These are phyloP conservation scores for Brettanomyces custersianus DNA, from an alignment of 805 yeast genomes.

Conservation along the genomic window DNA sequence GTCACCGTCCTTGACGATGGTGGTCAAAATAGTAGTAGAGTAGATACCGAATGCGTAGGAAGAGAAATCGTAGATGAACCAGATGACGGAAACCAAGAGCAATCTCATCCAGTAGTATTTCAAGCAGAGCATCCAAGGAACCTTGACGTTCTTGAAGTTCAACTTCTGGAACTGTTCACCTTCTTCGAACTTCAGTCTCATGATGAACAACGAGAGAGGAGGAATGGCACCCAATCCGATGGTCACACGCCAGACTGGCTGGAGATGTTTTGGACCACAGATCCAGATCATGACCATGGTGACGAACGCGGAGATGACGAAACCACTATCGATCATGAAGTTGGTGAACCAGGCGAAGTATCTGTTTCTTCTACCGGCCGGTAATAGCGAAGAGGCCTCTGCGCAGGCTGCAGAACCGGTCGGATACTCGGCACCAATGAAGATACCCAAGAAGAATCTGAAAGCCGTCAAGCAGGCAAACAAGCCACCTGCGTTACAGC, in stretches of 20 bases:
- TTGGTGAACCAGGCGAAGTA: constrained; percentile 87
- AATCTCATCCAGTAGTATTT: constrained; percentile 84
- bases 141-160: constrained; percentile 51
- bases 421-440: constrained; percentile 93
- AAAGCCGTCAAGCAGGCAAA: constrained; percentile 77
- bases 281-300: constrained; percentile 84
- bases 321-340: constrained; percentile 79
- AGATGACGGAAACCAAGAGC: constrained; percentile 58
- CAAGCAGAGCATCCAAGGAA: constrained; percentile 62
- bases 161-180: constrained; percentile 62
- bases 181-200: constrained; percentile 71
- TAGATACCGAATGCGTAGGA: constrained; percentile 82
- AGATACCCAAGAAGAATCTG: constrained; percentile 82
- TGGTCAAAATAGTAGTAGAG: constrained; percentile 59
- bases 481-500: constrained; percentile 61
- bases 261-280: constrained; percentile 58
- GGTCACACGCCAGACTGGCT: constrained; percentile 86
- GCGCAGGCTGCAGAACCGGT: constrained; percentile 91
- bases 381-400: constrained; percentile 73
- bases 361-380: constrained; percentile 80
- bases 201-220: constrained; percentile 66
- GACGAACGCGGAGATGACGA: constrained; percentile 74
- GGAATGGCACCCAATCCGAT: constrained; percentile 87
- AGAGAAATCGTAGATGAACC: constrained; percentile 90
- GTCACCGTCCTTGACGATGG: constrained; percentile 49